Percentiles rank a stretch among this genome's conserved stretches.
Evolutionary conservation across 2,329 filamentous ascomycete species (phyloP).

Genomic region (Penicillium sumatraense): DNA sequence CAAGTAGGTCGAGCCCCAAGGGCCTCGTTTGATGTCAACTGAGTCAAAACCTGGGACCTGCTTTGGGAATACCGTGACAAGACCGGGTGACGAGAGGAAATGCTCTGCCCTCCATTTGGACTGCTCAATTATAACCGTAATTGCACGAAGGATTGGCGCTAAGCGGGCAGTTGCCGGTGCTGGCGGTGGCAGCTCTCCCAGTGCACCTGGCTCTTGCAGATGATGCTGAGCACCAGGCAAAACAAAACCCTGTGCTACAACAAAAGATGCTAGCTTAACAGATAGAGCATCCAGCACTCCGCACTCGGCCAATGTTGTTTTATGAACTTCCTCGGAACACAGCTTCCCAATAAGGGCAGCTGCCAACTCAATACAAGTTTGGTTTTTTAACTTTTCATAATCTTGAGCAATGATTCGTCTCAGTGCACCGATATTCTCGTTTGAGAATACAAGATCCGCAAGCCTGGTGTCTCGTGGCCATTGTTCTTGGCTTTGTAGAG

Average conservation of each 20-base stretch:
- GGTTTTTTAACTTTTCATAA: constrained; percentile 56
- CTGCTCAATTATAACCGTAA: constrained; percentile 75
- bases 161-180: constrained; percentile 65
- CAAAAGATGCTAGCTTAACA: constrained; percentile 71
- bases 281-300: constrained; percentile 81
- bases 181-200: constrained; percentile 64
- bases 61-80: constrained; percentile 71
- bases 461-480: constrained; percentile 57
- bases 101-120: constrained; percentile 79
- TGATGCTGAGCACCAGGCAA: constrained; percentile 65
- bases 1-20: constrained; percentile 59
- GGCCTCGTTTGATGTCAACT: constrained; percentile 53
- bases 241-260: constrained; percentile 70
- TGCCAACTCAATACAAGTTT: constrained; percentile 53
- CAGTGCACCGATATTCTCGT: constrained; percentile 65
- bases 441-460: constrained; percentile 68
- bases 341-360: constrained; percentile 59
- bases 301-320: constrained; percentile 70
- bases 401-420: constrained; percentile 67
- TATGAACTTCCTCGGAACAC: constrained; percentile 73
- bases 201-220: constrained; percentile 59
- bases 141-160: constrained; percentile 74
- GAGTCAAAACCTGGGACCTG: constrained; percentile 56
- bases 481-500: constrained; percentile 58
- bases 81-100: constrained; percentile 69